A percentile compares a stretch with the other conserved stretches of the same genome.
These are phyloP conservation scores for Colletotrichum viniferum DNA, from an alignment of 2,329 filamentous ascomycete species.

Conservation along the genomic window DNA sequence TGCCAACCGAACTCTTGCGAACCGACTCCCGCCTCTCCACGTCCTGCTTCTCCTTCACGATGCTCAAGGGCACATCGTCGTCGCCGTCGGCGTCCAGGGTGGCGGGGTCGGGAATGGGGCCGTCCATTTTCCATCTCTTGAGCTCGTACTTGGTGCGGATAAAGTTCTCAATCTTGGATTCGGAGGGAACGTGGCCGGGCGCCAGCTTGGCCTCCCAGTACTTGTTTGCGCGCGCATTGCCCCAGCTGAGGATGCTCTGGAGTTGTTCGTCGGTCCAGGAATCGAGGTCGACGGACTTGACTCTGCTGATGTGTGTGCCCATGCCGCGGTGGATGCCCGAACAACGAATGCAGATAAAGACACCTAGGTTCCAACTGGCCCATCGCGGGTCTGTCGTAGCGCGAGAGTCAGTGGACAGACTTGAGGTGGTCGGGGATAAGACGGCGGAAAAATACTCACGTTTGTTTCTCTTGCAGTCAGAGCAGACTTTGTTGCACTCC, in stretches of 20 bases:
- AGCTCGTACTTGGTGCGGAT: slow-evolving; percentile 99
- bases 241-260: slow-evolving; percentile 92
- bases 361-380: slow-evolving; percentile 98
- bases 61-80: slow-evolving; percentile 73
- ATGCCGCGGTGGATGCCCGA: slow-evolving; percentile 98
- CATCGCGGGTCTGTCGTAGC: slow-evolving; percentile 81
- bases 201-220: slow-evolving; percentile 98
- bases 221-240: slow-evolving; percentile 95
- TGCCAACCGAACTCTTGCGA: slow-evolving; percentile 63
- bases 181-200: slow-evolving; percentile 87
- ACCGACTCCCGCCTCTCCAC: slow-evolving; percentile 63
- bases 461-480: slow-evolving; percentile 99
- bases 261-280: slow-evolving; percentile 99
- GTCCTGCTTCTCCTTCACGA: slow-evolving; percentile 70
- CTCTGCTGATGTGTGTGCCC: slow-evolving; percentile 97
- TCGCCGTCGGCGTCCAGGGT: slow-evolving; percentile 84
- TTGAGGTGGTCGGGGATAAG: not conserved
- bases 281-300: slow-evolving; percentile 98
- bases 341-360: slow-evolving; percentile 98
- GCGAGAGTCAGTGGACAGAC: slow-evolving; percentile 6
- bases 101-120: slow-evolving; percentile 89
- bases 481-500: slow-evolving; percentile 94
- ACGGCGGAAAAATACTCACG: slow-evolving; percentile 61
- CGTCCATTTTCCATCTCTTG: slow-evolving; percentile 99
- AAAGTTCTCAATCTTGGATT: slow-evolving; percentile 99